Percentiles rank a stretch among this genome's conserved stretches.
phyloP scores from a whole-genome alignment of 2,329 filamentous ascomycete species.

The Beauveria sp. region DNA sequence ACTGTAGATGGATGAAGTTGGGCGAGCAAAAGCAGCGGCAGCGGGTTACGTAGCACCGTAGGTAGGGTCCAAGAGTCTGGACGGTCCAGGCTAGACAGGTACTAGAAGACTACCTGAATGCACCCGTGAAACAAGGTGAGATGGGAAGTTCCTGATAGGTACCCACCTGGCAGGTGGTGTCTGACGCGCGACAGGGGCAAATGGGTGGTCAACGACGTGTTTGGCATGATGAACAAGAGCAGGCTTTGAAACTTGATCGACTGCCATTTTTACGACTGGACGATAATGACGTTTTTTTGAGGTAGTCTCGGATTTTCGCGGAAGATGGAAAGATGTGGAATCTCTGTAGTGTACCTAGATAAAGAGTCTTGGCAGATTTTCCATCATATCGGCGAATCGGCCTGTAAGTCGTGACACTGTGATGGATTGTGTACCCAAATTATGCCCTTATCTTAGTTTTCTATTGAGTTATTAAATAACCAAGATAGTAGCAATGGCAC shows the following conservation, averaged over 20 bases:
- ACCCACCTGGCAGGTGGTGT: neutral
- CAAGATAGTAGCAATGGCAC: no score
- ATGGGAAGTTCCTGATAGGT: neutral
- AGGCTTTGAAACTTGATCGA: neutral
- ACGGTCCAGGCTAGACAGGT: neutral
- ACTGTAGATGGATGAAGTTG: conserved; percentile 1
- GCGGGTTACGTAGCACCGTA: neutral
- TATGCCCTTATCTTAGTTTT: no score
- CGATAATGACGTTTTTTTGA: neutral
- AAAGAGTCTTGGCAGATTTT: neutral
- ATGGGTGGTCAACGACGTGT: neutral
- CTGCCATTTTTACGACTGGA: neutral
- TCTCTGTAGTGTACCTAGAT: neutral
- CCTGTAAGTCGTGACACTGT: neutral
- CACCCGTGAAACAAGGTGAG: no score
- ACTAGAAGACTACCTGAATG: neutral
- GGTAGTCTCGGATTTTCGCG: neutral
- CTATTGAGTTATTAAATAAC: no score
- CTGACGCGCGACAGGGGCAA: neutral
- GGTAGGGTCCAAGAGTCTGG: neutral
- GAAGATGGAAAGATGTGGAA: neutral
- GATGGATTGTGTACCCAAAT: no score
- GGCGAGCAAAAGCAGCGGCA: neutral
- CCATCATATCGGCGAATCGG: neutral
- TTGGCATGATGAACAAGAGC: neutral